Evolutionary conservation across 345 rosid genomes (phyloP), one percentile per base, ranked within the genome.

Genomic region (Carallia brachiata): DNA sequence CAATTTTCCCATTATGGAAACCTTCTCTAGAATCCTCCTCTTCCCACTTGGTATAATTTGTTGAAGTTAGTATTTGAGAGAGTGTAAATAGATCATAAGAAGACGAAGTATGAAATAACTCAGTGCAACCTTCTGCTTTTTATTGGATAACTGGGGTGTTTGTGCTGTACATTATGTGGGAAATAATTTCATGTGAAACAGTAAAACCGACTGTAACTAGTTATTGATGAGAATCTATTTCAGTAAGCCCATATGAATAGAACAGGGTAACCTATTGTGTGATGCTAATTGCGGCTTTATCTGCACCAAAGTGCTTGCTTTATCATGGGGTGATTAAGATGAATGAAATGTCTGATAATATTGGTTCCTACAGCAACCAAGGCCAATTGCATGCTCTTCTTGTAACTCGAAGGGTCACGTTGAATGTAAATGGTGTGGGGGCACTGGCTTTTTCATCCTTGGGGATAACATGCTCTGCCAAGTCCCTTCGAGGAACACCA

Each of bases 401-500:
- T 91, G 96, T 67, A 36, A 74, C 66, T 82, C 96, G 16, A 87
- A 78, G 2, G 97, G 98, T 40, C 83, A 77, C 62, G 86, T 91
- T 5, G 98, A 93, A 56, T 89, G 97, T 84, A 83, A 93, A 76
- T 91, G 97, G 97, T 93, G 96, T 77, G 82, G 81, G 3, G 98
- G 98, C 34, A 93, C 98, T 1, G 96, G 98, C 36, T 89, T 93
- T 85, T 93, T 93, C 73, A 88, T 93, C 61, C 79, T 89, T 0
- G 96, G 97, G 7, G 92, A 93, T 82, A 93, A 88, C 78, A 89
- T 91, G 89, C 97, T 93, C 68, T 93, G 98, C 70, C 90, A 91
- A 69, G 97, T 94, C 53, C 97, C 97, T 18, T 94, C 97, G 2
- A 87, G 91, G 73, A 89, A 91, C 81, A 84, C 97, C 32, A 83